Conservation (phyloP, 2,329 filamentous ascomycete genomes). For the Epichloe gansuensis region DNA sequence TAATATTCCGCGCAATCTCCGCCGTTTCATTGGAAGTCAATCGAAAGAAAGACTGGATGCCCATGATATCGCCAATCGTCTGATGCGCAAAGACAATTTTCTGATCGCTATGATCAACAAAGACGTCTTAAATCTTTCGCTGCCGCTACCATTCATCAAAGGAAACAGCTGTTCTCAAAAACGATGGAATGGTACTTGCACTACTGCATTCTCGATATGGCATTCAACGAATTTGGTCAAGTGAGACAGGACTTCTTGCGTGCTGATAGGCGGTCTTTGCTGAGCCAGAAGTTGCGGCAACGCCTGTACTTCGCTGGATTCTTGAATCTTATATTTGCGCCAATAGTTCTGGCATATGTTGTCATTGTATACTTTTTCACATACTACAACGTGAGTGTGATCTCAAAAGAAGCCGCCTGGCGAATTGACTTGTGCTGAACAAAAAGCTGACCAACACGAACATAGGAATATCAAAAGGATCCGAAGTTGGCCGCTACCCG, state of each 20-base stretch:
- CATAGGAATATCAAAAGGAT: constrained; percentile 85
- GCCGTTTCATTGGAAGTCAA: constrained; percentile 60
- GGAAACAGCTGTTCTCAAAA: constrained; percentile 73
- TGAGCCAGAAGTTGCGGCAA: constrained; percentile 66
- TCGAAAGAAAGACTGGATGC: constrained; percentile 92
- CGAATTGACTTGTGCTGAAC: background rate
- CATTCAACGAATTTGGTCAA: constrained; percentile 83
- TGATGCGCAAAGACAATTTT: constrained; percentile 97
- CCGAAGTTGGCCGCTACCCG: constrained; percentile 70
- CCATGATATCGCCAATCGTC: constrained; percentile 88
- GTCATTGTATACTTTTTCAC: constrained; percentile 85
- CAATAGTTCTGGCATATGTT: constrained; percentile 77
- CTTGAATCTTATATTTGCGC: constrained; percentile 76
- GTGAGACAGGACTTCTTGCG: constrained; percentile 78
- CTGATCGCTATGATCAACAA: constrained; percentile 97
- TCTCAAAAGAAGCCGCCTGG: background rate
- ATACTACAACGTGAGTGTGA: constrained; percentile 66
- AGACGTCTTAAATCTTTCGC: constrained; percentile 75
- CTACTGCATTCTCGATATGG: constrained; percentile 81
- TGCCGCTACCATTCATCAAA: constrained; percentile 73
- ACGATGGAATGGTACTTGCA: constrained; percentile 89
- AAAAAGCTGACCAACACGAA: background rate
- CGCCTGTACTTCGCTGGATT: constrained; percentile 75
- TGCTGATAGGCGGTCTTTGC: constrained; percentile 62
- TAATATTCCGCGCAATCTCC: constrained; percentile 38